Evolutionary conservation across 805 yeast genomes (phyloP).

Genomic region (Suhomyces xylopsoci): DNA sequence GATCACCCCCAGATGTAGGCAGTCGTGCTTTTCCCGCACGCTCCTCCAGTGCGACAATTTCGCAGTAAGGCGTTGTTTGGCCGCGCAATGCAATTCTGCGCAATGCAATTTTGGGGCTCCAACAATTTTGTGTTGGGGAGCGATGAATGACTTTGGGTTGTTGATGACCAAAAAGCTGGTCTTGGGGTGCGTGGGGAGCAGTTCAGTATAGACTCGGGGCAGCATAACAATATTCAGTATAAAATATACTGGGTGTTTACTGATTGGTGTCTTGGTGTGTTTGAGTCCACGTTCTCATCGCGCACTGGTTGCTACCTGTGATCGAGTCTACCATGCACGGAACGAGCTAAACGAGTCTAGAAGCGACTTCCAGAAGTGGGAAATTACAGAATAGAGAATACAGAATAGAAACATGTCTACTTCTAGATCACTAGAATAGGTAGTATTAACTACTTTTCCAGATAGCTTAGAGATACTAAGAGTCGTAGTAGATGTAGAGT

Average conservation of each 20-base stretch:
- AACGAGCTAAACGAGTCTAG: not conserved
- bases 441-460: no score
- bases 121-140: not conserved
- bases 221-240: not conserved
- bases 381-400: not conserved
- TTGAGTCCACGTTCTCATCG: not conserved
- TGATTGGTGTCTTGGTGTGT: not conserved
- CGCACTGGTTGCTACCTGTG: not conserved
- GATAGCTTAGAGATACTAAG: not conserved
- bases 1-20: not conserved
- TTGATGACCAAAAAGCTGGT: not conserved
- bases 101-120: not conserved
- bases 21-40: slow-evolving; percentile 1
- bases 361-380: not conserved
- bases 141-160: not conserved
- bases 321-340: not conserved
- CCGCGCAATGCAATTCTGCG: not conserved
- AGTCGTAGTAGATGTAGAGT: no score
- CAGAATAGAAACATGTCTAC: not conserved
- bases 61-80: not conserved
- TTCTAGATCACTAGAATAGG: not conserved
- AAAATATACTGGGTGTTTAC: no score
- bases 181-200: not conserved
- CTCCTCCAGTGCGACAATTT: not conserved
- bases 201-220: not conserved